Evolutionary conservation across 2,329 filamentous ascomycete species (phyloP).

Genomic region (Podosphaera xanthii): DNA sequence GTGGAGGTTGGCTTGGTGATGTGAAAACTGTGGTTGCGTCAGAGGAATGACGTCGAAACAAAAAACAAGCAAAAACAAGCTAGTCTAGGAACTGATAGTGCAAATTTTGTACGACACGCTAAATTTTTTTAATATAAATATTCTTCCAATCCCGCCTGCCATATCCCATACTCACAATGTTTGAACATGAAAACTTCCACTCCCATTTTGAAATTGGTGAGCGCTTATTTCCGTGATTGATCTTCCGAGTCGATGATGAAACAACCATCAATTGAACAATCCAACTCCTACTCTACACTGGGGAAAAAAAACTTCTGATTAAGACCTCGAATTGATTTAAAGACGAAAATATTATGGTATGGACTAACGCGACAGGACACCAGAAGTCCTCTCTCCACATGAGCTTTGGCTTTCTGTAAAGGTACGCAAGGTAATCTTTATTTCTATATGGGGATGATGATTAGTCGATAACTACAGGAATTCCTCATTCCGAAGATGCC

Average conservation of each 20-base stretch:
- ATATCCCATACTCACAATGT: too few relatives aligned
- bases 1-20: too few relatives aligned
- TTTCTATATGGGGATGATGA: slow-evolving; percentile 16
- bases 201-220: too few relatives aligned
- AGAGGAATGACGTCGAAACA: too few relatives aligned
- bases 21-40: too few relatives aligned
- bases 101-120: too few relatives aligned
- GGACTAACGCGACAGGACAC: not conserved
- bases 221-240: too few relatives aligned
- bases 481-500: slow-evolving; percentile 18
- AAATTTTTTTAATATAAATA: too few relatives aligned
- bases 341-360: not conserved
- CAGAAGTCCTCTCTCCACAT: not conserved
- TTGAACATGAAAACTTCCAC: too few relatives aligned
- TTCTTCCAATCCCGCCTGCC: too few relatives aligned
- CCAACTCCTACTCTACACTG: slow-evolving; percentile 21
- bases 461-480: slow-evolving; percentile 17
- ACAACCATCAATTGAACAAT: slow-evolving; percentile 20
- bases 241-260: slow-evolving; percentile 15
- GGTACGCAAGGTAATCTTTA: slow-evolving; percentile 2
- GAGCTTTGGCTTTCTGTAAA: slow-evolving; percentile 12
- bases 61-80: too few relatives aligned
- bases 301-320: slow-evolving; percentile 3
- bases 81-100: too few relatives aligned
- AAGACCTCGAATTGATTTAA: not conserved